phyloP scores from a whole-genome alignment of 768 basidiomycete species.

The Lactifluus echinatus region DNA sequence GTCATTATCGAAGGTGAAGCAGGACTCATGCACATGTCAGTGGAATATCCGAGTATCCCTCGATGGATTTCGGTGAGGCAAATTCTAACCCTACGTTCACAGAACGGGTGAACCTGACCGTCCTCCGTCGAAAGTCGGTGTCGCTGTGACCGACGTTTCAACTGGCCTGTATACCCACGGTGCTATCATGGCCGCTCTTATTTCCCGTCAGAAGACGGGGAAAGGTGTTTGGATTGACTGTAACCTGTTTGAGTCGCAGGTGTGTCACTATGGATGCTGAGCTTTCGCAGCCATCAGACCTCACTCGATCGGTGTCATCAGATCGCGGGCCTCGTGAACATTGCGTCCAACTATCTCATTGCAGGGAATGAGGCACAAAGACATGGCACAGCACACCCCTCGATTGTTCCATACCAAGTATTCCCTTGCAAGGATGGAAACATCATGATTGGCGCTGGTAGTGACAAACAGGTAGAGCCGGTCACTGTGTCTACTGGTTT shows the following conservation, averaged over 20 bases:
- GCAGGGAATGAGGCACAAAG: slow-evolving; percentile 73
- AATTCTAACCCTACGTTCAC: slow-evolving; percentile 15
- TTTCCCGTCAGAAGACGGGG: slow-evolving; percentile 77
- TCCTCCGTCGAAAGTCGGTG: slow-evolving; percentile 88
- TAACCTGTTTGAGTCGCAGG: slow-evolving; percentile 88
- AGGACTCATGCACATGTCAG: slow-evolving; percentile 89
- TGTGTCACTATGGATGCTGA: slow-evolving; percentile 25
- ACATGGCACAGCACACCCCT: slow-evolving; percentile 91
- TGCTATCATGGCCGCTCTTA: slow-evolving; percentile 83
- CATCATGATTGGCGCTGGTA: slow-evolving; percentile 91
- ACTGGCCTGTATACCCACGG: slow-evolving; percentile 88
- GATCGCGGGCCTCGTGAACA: slow-evolving; percentile 87
- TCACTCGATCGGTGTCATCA: slow-evolving; percentile 38
- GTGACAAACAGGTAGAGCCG: slow-evolving; percentile 65
- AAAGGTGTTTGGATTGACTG: slow-evolving; percentile 88
- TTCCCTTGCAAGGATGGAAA: slow-evolving; percentile 84
- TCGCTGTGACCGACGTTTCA: slow-evolving; percentile 85
- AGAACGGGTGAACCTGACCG: slow-evolving; percentile 87
- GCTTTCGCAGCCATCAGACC: neutral
- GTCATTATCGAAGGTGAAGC: slow-evolving; percentile 62
- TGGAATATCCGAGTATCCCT: slow-evolving; percentile 18
- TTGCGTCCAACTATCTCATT: slow-evolving; percentile 89
- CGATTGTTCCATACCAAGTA: slow-evolving; percentile 88
- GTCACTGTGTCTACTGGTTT: neutral
- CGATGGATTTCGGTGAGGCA: neutral